Conservation (phyloP, 1,139 yeast species). For the Yamadazyma dushanensis region DNA sequence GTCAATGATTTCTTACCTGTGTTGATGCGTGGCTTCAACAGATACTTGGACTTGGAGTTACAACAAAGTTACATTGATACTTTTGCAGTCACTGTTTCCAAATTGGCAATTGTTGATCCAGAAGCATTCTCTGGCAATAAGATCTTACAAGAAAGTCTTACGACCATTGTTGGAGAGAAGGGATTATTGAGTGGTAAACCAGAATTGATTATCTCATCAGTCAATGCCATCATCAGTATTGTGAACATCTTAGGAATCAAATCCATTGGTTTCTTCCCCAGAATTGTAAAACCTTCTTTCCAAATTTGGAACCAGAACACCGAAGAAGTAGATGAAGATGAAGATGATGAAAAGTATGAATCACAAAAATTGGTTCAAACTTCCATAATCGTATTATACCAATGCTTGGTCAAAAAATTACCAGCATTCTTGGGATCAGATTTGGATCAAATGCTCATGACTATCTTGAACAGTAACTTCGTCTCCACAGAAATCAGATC, state of each 20-base stretch:
- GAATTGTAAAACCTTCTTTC: constrained; percentile 75
- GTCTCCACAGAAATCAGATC: constrained; percentile 63
- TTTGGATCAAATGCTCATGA: constrained; percentile 57
- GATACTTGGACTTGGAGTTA: constrained; percentile 44
- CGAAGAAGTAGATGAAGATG: constrained; percentile 16
- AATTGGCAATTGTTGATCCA: constrained; percentile 45
- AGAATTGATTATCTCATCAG: constrained; percentile 73
- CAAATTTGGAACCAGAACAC: constrained; percentile 47
- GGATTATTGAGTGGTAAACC: constrained; percentile 54
- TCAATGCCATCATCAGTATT: constrained; percentile 69
- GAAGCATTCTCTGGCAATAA: constrained; percentile 42
- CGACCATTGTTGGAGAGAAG: constrained; percentile 50
- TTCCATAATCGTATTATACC: constrained; percentile 68
- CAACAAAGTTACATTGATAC: constrained; percentile 73
- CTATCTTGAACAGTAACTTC: constrained; percentile 56
- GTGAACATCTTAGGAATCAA: constrained; percentile 81
- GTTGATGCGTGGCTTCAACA: constrained; percentile 45
- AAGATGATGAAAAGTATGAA: constrained; percentile 20
- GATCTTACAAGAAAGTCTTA: constrained; percentile 49
- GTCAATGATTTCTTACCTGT: constrained; percentile 45
- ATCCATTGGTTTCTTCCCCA: constrained; percentile 80
- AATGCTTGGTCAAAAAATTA: constrained; percentile 76
- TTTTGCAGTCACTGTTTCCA: constrained; percentile 59
- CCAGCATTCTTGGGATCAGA: constrained; percentile 81
- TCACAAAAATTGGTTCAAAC: constrained; percentile 50